Evolutionary conservation across 2,329 filamentous ascomycete species (phyloP), one percentile per base, ranked within the genome.

Genomic region (Ambrosiella beaveri): DNA sequence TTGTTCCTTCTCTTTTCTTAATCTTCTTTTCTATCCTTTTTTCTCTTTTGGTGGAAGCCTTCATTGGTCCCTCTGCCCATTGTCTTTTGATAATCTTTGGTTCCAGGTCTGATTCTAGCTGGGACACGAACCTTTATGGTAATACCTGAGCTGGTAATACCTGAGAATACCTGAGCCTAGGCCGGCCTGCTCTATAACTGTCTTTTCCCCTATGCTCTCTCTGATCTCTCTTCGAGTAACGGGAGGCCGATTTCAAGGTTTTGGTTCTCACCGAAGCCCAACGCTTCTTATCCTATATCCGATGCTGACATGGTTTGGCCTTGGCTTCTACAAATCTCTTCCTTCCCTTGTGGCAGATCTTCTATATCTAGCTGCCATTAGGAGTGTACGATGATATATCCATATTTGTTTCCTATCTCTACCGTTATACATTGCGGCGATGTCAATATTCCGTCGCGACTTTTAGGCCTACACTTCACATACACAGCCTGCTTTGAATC

Each of bases 51-150:
- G 57, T 15, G 57, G 57, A 58, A 54, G 51, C 57, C 57, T 59
- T 59, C 2, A 50, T 54, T 61, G 59, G 58, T 38, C 52, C 41
- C 54, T 58, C 58, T 60, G 15, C 56, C 50, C 35, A 39, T 62
- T 62, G 56, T 60, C 58, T 59, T 58, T 62, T 58, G 55, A 58
- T 56, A 57, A 55, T 58, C 27, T 53, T 56, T 54, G 45, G 61
- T 41, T 50, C 8, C 59, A 57, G 41, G 40, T 47, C 56, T 17
- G 45, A 15, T 45, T 35, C 52, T 41, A 38, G 36, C n/a, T 35
- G 27, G 27, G 5, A 27, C 3, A 27, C 39, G 19, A 41, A 27
- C 52, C 19, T 41, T 41, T 51, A 45, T 61, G 58, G 59, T 56
- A 58, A 15, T 17, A 47, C 44, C 44, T 60, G 41, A 58, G 59